Percentiles rank a stretch among this genome's conserved stretches.
phyloP scores from a whole-genome alignment of 441 rosid genomes.

The Melastoma candidum region DNA sequence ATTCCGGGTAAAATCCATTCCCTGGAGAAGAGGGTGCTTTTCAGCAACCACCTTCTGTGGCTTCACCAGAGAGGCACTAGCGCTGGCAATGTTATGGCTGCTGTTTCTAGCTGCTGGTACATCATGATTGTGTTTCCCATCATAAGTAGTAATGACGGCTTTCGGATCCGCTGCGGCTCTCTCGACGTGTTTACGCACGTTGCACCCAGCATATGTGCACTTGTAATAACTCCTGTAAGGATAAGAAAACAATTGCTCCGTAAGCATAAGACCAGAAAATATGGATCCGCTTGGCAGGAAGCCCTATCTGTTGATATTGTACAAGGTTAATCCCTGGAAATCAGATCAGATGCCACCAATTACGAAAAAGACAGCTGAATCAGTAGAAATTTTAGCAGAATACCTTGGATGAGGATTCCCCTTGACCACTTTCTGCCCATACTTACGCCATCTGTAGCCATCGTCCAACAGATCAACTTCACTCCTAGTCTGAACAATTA shows the following conservation, averaged over 20 bases:
- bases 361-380: no score
- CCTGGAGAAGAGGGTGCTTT: slow-evolving; percentile 1
- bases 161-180: slow-evolving; percentile 18
- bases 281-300: no score
- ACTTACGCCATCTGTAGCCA: slow-evolving; percentile 16
- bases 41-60: slow-evolving; percentile 4
- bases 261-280: no score
- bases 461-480: slow-evolving; percentile 17
- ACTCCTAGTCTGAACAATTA: slow-evolving; percentile 14
- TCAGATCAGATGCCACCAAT: no score
- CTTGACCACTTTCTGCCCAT: slow-evolving; percentile 16
- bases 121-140: slow-evolving; percentile 16
- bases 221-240: slow-evolving; percentile 18
- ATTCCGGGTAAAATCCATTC: not conserved
- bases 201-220: slow-evolving; percentile 18
- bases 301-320: no score
- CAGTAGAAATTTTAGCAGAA: not conserved
- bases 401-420: slow-evolving; percentile 17
- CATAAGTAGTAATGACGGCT: slow-evolving; percentile 16
- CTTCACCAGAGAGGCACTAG: not conserved
- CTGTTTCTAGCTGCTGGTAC: slow-evolving; percentile 14
- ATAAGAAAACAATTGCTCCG: no score
- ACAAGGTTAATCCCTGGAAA: no score
- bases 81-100: slow-evolving; percentile 4
- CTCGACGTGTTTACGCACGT: slow-evolving; percentile 15